phyloP scores from a whole-genome alignment of 2,329 filamentous ascomycete species.

The Sporothrix brunneoviolacea region DNA sequence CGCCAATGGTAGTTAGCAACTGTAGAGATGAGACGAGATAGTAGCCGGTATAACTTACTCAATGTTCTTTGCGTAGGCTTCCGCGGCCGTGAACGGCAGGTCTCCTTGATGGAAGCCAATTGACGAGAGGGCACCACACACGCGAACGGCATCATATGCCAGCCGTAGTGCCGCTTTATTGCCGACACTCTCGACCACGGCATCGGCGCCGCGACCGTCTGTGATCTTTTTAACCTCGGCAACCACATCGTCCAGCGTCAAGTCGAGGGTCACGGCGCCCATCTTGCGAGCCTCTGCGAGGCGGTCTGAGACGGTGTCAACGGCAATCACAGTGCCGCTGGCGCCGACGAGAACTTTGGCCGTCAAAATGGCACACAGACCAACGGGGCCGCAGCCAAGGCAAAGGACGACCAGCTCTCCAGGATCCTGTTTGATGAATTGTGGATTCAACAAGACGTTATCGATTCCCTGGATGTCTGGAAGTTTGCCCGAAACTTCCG shows the following conservation, averaged over 20 bases:
- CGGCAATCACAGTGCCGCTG: conserved; percentile 5
- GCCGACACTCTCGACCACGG: conserved; percentile 13
- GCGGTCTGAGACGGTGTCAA: conserved; percentile 10
- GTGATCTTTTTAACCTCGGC: conserved; percentile 6
- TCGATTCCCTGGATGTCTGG: not conserved
- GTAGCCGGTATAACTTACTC: conserved; percentile 39
- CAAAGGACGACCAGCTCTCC: conserved; percentile 5
- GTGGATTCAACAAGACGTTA: not conserved
- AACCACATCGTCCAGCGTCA: conserved; percentile 8
- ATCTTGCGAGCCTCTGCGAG: conserved; percentile 8
- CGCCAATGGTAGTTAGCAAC: conserved; percentile 42
- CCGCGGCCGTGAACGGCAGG: conserved; percentile 5
- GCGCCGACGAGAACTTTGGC: conserved; percentile 3
- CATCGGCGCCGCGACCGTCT: conserved; percentile 7
- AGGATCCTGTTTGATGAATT: not conserved
- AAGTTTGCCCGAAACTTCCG: not conserved
- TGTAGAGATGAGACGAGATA: not conserved
- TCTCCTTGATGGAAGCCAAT: conserved; percentile 16
- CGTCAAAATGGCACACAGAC: conserved; percentile 11
- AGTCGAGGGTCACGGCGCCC: conserved; percentile 7
- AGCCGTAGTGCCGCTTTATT: conserved; percentile 11
- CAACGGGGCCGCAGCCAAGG: conserved; percentile 10
- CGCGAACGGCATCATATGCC: conserved; percentile 12
- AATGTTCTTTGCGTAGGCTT: conserved; percentile 7
- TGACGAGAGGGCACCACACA: conserved; percentile 12